Percentiles rank a stretch among this genome's conserved stretches.
Conservation (phyloP, 257 asterid genomes). For the Capsicum rhomboideum region DNA sequence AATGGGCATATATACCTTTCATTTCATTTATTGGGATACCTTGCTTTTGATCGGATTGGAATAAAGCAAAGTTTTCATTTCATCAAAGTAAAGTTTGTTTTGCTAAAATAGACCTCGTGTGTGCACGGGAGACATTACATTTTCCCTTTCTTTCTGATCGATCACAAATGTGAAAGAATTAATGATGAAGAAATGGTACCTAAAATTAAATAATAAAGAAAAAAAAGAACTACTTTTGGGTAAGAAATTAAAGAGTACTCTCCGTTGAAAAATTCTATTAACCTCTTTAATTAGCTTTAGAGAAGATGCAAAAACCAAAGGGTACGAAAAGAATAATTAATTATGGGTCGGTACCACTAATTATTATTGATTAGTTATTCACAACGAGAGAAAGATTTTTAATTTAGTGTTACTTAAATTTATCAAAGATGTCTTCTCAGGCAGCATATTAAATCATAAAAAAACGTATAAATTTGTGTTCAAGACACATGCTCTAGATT, state of each 20-base stretch:
- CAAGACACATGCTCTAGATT: no score
- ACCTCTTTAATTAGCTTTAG: background rate
- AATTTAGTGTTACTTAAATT: background rate
- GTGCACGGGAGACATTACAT: background rate
- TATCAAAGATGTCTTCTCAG: background rate
- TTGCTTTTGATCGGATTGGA: conserved; percentile 18
- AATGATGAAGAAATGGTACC: background rate
- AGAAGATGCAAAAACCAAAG: background rate
- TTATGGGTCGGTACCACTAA: background rate
- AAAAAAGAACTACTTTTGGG: background rate
- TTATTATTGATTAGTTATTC: background rate
- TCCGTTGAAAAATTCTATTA: background rate
- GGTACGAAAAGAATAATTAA: background rate
- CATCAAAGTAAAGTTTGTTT: background rate
- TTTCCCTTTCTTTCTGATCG: background rate
- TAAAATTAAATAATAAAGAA: background rate
- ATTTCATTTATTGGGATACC: conserved; percentile 13
- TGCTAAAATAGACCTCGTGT: background rate
- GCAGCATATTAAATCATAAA: background rate
- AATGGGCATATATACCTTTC: conserved; percentile 2
- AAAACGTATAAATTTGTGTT: no score
- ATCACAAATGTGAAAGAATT: background rate
- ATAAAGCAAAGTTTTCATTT: conserved; percentile 16
- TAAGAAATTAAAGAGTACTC: background rate
- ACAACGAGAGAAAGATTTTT: background rate